Percentiles rank a stretch among this genome's conserved stretches.
Conservation (phyloP, 768 basidiomycete genomes). For the Megacollybia marginata region DNA sequence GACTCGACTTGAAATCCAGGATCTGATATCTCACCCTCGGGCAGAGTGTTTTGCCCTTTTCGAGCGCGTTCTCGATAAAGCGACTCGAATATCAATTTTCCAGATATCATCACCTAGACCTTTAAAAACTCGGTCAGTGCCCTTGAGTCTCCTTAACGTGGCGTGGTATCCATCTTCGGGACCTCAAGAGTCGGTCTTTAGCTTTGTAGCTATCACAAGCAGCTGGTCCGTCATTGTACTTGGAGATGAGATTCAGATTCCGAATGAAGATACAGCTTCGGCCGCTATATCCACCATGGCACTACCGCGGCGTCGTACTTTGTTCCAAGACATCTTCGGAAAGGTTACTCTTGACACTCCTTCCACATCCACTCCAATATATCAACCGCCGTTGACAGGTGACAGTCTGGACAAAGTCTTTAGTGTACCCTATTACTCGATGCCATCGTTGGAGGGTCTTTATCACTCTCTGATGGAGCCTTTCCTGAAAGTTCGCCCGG, state of each 20-base stretch:
- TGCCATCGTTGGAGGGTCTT: slow-evolving; percentile 65
- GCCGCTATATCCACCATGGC: slow-evolving; percentile 25
- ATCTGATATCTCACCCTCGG: slow-evolving; percentile 47
- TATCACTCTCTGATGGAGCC: slow-evolving; percentile 49
- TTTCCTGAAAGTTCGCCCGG: slow-evolving; percentile 23
- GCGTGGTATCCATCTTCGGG: slow-evolving; percentile 24
- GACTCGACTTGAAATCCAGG: slow-evolving; percentile 27
- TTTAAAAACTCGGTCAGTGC: slow-evolving; percentile 35
- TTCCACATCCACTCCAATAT: neutral
- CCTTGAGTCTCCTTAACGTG: slow-evolving; percentile 55
- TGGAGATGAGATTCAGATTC: slow-evolving; percentile 46
- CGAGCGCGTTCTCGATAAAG: slow-evolving; percentile 22
- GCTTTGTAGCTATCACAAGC: slow-evolving; percentile 63
- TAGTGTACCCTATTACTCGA: slow-evolving; percentile 65
- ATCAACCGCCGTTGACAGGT: neutral
- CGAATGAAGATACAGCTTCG: slow-evolving; percentile 28
- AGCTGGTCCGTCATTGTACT: slow-evolving; percentile 60
- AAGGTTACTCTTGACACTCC: slow-evolving; percentile 51
- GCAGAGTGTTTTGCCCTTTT: slow-evolving; percentile 57
- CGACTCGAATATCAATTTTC: slow-evolving; percentile 40
- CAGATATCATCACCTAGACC: slow-evolving; percentile 36
- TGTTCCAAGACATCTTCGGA: slow-evolving; percentile 92
- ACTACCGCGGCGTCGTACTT: slow-evolving; percentile 34
- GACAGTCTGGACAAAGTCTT: slow-evolving; percentile 30
- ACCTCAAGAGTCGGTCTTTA: slow-evolving; percentile 31